Conservation (phyloP, 176 grass and related monocot species). For the Aegilops speltoides region DNA sequence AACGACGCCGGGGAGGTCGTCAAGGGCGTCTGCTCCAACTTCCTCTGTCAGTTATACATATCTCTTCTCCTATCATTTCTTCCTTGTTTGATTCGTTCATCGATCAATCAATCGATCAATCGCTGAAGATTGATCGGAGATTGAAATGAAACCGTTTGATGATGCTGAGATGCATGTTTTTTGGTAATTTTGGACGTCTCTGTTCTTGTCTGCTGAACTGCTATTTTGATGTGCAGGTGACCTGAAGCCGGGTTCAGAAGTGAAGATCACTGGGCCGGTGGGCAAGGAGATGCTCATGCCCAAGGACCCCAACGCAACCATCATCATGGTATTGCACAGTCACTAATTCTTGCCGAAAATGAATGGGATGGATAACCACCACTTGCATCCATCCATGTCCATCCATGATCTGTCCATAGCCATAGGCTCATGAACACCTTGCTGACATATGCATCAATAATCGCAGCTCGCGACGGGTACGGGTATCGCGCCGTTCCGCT, state of each 20-base stretch:
- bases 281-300: conserved; percentile 99
- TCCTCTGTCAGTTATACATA: conserved; percentile 49
- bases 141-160: neutral
- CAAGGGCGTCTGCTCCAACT: conserved; percentile 98
- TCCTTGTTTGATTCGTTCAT: neutral
- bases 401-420: too few species aligned
- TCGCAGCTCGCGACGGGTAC: conserved; percentile 85
- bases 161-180: neutral
- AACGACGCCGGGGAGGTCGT: conserved; percentile 92
- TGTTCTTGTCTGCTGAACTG: neutral
- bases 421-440: too few species aligned
- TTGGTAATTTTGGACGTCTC: fast-evolving
- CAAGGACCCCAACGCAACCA: conserved; percentile 85
- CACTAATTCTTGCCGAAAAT: neutral
- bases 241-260: conserved; percentile 61
- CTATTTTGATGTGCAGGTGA: conserved; percentile 45
- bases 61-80: neutral
- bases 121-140: neutral
- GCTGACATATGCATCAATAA: neutral
- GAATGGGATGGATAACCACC: neutral
- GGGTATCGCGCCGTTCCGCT: conserved; percentile 82
- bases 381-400: neutral
- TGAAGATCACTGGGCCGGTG: conserved; percentile 85
- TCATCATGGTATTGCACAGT: conserved; percentile 59
- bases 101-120: neutral